Evolutionary conservation across 2,329 filamentous ascomycete species (phyloP).

Genomic region (Aspergillus piperis): DNA sequence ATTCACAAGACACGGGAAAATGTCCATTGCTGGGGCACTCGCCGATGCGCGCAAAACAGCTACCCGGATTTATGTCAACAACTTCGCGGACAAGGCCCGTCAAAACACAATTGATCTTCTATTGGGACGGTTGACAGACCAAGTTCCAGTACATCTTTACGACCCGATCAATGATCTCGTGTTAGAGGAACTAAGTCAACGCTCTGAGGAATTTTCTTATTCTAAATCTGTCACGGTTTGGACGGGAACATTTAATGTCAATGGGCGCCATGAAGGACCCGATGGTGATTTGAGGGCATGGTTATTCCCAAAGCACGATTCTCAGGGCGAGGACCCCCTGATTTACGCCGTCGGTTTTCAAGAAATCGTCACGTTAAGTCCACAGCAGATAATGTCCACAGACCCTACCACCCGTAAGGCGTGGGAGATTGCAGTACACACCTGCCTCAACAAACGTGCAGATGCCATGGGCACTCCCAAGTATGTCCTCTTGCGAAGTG

Average conservation of each 20-base stretch:
- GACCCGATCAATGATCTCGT: slow-evolving; percentile 95
- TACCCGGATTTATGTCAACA: slow-evolving; percentile 93
- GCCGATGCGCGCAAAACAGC: slow-evolving; percentile 96
- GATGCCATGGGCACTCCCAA: slow-evolving; percentile 66
- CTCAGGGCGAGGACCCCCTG: slow-evolving; percentile 67
- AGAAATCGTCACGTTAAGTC: slow-evolving; percentile 96
- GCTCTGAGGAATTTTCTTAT: slow-evolving; percentile 70
- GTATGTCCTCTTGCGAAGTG: slow-evolving; percentile 87
- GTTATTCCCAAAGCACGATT: slow-evolving; percentile 67
- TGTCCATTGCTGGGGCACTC: slow-evolving; percentile 88
- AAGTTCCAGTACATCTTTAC: slow-evolving; percentile 79
- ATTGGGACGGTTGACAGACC: slow-evolving; percentile 79
- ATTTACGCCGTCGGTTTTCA: slow-evolving; percentile 93
- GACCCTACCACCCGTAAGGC: slow-evolving; percentile 80
- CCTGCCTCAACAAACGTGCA: slow-evolving; percentile 72
- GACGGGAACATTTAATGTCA: slow-evolving; percentile 92
- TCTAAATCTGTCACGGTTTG: slow-evolving; percentile 74
- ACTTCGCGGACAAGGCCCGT: slow-evolving; percentile 88
- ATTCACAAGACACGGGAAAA: slow-evolving; percentile 91
- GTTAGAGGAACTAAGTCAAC: slow-evolving; percentile 69
- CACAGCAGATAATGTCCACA: slow-evolving; percentile 98
- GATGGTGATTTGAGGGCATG: slow-evolving; percentile 79
- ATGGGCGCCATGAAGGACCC: slow-evolving; percentile 78
- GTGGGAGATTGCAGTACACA: slow-evolving; percentile 83
- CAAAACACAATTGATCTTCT: slow-evolving; percentile 96